Conservation (phyloP, 106 monocot species). For the Ottelia alismoides region DNA sequence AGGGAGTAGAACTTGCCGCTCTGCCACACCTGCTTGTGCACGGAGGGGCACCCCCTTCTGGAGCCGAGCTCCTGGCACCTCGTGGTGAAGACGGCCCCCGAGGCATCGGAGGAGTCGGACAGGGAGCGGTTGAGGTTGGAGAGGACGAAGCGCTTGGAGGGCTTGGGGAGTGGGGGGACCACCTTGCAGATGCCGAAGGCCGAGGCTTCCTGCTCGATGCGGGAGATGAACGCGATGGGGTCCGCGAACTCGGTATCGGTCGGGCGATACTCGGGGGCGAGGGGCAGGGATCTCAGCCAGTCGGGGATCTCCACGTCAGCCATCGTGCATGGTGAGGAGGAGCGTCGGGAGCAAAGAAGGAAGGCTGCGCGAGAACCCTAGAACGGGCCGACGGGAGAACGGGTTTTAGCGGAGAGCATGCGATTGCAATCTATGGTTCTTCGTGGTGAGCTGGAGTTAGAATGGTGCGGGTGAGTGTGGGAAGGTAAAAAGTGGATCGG, state of each 20-base stretch:
- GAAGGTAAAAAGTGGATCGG: no score
- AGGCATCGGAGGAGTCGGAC: constrained; percentile 23
- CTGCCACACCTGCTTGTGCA: constrained; percentile 92
- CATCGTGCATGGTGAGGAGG: no score
- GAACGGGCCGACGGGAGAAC: no score
- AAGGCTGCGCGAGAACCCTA: no score
- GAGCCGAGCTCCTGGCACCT: constrained; percentile 81
- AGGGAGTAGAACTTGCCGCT: constrained; percentile 77
- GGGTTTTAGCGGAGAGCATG: no score
- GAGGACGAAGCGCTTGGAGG: constrained; percentile 58
- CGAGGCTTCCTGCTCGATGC: constrained; percentile 72
- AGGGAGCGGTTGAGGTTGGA: constrained; percentile 61
- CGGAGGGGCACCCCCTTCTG: constrained; percentile 7
- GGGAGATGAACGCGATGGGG: constrained; percentile 91
- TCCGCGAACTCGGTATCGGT: constrained; percentile 94
- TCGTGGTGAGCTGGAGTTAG: no score
- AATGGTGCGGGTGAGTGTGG: no score
- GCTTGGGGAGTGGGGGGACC: constrained; percentile 69
- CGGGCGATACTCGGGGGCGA: constrained; percentile 82
- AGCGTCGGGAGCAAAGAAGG: no score
- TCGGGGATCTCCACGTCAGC: no score
- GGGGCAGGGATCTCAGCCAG: constrained; percentile 72
- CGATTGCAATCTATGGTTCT: no score
- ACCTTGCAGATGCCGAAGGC: constrained; percentile 97
- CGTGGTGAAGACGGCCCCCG: constrained; percentile 49